A percentile compares a stretch with the other conserved stretches of the same genome.
Evolutionary conservation across 2,329 filamentous ascomycete species (phyloP).

Genomic region (Diplodia corticola): DNA sequence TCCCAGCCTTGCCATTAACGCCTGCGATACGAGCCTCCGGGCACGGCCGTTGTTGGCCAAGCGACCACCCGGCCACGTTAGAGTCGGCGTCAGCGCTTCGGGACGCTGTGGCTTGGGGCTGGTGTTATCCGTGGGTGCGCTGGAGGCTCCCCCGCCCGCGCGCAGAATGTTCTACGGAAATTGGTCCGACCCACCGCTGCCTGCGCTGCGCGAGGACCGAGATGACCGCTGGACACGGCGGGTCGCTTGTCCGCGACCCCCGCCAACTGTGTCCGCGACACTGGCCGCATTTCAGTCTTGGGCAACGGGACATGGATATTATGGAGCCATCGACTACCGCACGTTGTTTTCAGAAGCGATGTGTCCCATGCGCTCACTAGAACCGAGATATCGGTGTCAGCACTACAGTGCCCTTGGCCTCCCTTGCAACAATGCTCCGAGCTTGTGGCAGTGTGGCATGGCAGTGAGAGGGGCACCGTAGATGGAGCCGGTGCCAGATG

Average conservation of each 20-base stretch:
- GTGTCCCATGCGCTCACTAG: neutral
- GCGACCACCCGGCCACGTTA: neutral
- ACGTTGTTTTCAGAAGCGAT: constrained; percentile 13
- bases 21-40: neutral
- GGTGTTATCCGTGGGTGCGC: neutral
- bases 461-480: no score
- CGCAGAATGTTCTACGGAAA: constrained; percentile 13
- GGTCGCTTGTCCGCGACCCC: neutral
- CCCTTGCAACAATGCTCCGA: neutral
- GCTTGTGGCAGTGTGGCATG: no score
- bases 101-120: neutral
- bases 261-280: neutral
- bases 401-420: neutral
- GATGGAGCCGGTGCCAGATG: neutral
- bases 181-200: neutral
- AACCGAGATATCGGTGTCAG: constrained; percentile 3
- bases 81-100: neutral
- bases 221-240: neutral
- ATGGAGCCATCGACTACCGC: neutral
- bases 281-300: neutral
- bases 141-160: neutral
- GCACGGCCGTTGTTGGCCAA: constrained; percentile 9
- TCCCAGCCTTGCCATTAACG: constrained; percentile 7
- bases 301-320: neutral
- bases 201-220: neutral